Evolutionary conservation across 257 asterid species (phyloP).

Genomic region (Hygrophila difformis): DNA sequence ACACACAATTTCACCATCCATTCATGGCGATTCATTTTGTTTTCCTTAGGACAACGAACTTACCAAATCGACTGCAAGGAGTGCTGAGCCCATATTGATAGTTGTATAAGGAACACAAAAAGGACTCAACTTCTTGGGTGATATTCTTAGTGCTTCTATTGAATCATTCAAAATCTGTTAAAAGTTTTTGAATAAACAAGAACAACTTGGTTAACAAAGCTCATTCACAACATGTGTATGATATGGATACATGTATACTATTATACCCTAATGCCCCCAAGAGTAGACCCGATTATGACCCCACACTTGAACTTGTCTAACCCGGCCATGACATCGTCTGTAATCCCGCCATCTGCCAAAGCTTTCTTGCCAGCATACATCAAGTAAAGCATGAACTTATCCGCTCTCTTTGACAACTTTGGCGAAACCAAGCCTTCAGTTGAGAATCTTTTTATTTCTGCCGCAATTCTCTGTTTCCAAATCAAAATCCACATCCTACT

Average conservation of each 20-base stretch:
- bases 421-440: constrained; percentile 36
- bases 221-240: neutral
- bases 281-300: constrained; percentile 39
- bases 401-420: constrained; percentile 34
- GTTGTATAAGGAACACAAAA: constrained; percentile 41
- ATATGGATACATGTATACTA: constrained; percentile 19
- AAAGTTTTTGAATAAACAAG: constrained; percentile 7
- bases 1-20: neutral
- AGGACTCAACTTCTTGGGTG: constrained; percentile 45
- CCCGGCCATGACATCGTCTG: constrained; percentile 25
- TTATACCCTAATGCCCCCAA: constrained; percentile 41
- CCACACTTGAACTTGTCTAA: constrained; percentile 37
- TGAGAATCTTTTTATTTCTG: constrained; percentile 37
- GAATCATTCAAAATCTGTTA: constrained; percentile 35
- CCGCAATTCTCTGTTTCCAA: constrained; percentile 36
- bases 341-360: constrained; percentile 34
- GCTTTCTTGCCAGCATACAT: constrained; percentile 45
- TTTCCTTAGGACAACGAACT: neutral
- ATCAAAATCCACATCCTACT: neutral
- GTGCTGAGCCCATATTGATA: constrained; percentile 42
- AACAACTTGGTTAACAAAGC: neutral
- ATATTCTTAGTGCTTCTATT: constrained; percentile 32
- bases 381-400: constrained; percentile 35
- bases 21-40: neutral
- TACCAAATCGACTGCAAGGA: constrained; percentile 42